A percentile compares a stretch with the other conserved stretches of the same genome.
These are phyloP conservation scores for Naganishia vishniacii DNA, from an alignment of 768 basidiomycete genomes.

Conservation along the genomic window DNA sequence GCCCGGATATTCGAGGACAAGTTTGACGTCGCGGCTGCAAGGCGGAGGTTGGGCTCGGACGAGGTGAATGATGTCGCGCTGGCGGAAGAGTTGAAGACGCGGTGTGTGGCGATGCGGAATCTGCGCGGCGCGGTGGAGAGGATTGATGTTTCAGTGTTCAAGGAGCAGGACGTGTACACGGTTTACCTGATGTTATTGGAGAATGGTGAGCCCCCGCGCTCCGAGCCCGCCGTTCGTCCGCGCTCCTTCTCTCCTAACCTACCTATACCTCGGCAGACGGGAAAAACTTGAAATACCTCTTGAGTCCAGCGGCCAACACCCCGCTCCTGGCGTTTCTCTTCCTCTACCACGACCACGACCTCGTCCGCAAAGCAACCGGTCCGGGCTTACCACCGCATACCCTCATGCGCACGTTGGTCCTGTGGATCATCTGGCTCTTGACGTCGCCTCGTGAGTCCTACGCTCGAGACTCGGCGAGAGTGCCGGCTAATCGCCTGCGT, in stretches of 20 bases:
- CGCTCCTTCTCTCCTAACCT: neutral
- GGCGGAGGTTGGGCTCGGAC: constrained; percentile 54
- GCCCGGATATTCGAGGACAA: constrained; percentile 63
- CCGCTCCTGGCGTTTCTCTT: constrained; percentile 35
- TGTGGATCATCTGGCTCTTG: constrained; percentile 48
- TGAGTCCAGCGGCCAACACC: constrained; percentile 31
- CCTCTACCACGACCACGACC: constrained; percentile 44
- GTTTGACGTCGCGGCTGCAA: constrained; percentile 60
- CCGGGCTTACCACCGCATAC: constrained; percentile 48
- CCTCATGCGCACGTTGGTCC: constrained; percentile 39
- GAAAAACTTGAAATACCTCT: constrained; percentile 40
- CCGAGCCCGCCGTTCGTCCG: too few species aligned
- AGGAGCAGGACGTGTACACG: constrained; percentile 42
- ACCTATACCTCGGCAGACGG: constrained; percentile 34
- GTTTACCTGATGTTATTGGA: constrained; percentile 46
- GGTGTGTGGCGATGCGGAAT: constrained; percentile 32
- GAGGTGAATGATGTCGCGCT: constrained; percentile 28
- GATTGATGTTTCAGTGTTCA: constrained; percentile 29
- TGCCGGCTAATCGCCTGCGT: neutral
- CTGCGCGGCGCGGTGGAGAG: constrained; percentile 29
- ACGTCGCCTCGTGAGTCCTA: constrained; percentile 29
- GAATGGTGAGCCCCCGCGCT: constrained; percentile 42
- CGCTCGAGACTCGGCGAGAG: neutral
- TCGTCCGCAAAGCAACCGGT: constrained; percentile 43
- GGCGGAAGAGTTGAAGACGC: constrained; percentile 34